These are phyloP conservation scores for Ligustrum vulgare DNA, from an alignment of 257 asterid genomes.

Conservation along the genomic window DNA sequence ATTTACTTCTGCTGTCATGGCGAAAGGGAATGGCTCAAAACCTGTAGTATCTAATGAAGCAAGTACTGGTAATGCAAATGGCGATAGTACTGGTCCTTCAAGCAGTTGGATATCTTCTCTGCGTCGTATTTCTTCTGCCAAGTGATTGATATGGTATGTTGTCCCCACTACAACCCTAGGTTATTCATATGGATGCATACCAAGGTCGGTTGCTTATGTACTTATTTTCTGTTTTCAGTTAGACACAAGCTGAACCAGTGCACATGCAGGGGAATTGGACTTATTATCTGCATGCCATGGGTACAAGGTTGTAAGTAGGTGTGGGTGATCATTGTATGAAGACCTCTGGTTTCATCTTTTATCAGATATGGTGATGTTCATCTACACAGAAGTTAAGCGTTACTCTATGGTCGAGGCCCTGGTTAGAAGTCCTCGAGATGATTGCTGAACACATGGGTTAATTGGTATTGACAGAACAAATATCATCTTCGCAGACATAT, in stretches of 20 bases:
- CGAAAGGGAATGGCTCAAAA: slow-evolving; percentile 61
- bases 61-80: slow-evolving; percentile 59
- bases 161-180: neutral
- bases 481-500: slow-evolving; percentile 31
- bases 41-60: slow-evolving; percentile 63
- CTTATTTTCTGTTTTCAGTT: slow-evolving; percentile 17
- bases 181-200: neutral
- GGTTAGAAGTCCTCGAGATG: slow-evolving; percentile 43
- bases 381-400: slow-evolving; percentile 10
- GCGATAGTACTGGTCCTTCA: slow-evolving; percentile 68
- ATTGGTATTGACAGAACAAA: slow-evolving; percentile 22
- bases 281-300: neutral
- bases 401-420: slow-evolving; percentile 33
- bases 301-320: slow-evolving; percentile 17
- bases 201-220: neutral
- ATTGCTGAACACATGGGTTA: slow-evolving; percentile 31
- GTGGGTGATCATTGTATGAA: slow-evolving; percentile 20
- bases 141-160: slow-evolving; percentile 48
- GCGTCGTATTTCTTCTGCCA: slow-evolving; percentile 88
- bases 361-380: slow-evolving; percentile 21
- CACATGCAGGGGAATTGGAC: slow-evolving; percentile 5
- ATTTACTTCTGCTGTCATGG: slow-evolving; percentile 55
- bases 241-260: slow-evolving; percentile 3
- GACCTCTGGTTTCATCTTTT: slow-evolving; percentile 3
- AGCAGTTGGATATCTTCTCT: slow-evolving; percentile 91